Conservation (phyloP, 148 eudicot species). For the Dysphania ambrosioides region DNA sequence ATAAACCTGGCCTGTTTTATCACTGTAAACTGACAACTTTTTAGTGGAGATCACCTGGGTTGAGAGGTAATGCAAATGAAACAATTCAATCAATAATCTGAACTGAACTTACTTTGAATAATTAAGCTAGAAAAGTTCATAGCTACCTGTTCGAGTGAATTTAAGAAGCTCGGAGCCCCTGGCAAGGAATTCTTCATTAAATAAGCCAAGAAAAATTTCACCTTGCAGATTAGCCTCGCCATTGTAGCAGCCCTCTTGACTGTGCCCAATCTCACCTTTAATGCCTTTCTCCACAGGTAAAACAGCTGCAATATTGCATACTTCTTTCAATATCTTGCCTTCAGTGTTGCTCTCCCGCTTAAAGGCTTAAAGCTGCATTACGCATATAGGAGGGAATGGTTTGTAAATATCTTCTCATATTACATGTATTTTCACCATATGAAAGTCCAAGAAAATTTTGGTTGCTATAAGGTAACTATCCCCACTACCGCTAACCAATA, state of each 20-base stretch:
- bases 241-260: slow-evolving; percentile 23
- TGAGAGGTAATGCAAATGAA: slow-evolving; percentile 11
- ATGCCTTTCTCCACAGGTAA: slow-evolving; percentile 53
- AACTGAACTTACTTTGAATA: neutral
- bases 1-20: slow-evolving; percentile 62
- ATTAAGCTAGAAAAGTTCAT: neutral
- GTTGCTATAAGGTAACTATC: too few species aligned
- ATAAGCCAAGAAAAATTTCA: slow-evolving; percentile 55
- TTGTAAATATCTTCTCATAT: neutral
- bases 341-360: slow-evolving; percentile 82
- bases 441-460: neutral
- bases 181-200: slow-evolving; percentile 69
- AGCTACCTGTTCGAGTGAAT: slow-evolving; percentile 73
- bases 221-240: slow-evolving; percentile 37
- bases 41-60: slow-evolving; percentile 88
- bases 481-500: too few species aligned
- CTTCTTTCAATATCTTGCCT: slow-evolving; percentile 85
- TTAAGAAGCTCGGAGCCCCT: slow-evolving; percentile 82
- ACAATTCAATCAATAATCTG: neutral
- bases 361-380: slow-evolving; percentile 61
- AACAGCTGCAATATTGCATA: slow-evolving; percentile 69
- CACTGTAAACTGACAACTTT: slow-evolving; percentile 75
- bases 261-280: slow-evolving; percentile 30
- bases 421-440: neutral
- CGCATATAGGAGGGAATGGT: neutral